Evolutionary conservation across 768 basidiomycete species (phyloP).

Genomic region (Tricholoma saponaceum): DNA sequence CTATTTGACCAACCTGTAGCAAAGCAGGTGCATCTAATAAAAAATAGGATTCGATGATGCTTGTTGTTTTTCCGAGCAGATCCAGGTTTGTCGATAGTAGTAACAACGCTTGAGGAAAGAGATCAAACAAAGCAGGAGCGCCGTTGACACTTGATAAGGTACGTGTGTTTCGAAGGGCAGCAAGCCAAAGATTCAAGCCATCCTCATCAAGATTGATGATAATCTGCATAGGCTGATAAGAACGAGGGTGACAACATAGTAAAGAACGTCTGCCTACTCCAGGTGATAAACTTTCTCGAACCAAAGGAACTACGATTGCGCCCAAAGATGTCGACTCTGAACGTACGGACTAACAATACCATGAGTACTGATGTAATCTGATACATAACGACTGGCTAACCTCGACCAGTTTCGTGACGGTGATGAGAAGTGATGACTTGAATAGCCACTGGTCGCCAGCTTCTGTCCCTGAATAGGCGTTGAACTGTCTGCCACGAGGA

Average conservation of each 20-base stretch:
- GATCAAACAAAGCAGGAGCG: constrained; percentile 48
- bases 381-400: constrained; percentile 33
- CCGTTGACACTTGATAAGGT: constrained; percentile 45
- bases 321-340: constrained; percentile 54
- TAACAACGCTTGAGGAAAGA: constrained; percentile 61
- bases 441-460: constrained; percentile 69
- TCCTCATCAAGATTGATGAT: constrained; percentile 75
- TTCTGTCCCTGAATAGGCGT: constrained; percentile 49
- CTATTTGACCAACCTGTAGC: constrained; percentile 49
- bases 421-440: constrained; percentile 65
- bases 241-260: neutral
- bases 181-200: constrained; percentile 70
- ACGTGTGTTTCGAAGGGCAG: constrained; percentile 62
- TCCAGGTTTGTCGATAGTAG: constrained; percentile 70
- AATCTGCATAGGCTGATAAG: constrained; percentile 36
- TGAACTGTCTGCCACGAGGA: neutral
- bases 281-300: constrained; percentile 60
- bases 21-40: constrained; percentile 63
- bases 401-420: constrained; percentile 65
- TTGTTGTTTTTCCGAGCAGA: constrained; percentile 61
- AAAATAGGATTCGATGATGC: constrained; percentile 74
- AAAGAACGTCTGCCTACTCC: constrained; percentile 33
- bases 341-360: constrained; percentile 53
- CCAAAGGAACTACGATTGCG: constrained; percentile 55
- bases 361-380: neutral